phyloP scores from a whole-genome alignment of 352 stramenopile genomes.

The Paralagenidium karlingii region DNA sequence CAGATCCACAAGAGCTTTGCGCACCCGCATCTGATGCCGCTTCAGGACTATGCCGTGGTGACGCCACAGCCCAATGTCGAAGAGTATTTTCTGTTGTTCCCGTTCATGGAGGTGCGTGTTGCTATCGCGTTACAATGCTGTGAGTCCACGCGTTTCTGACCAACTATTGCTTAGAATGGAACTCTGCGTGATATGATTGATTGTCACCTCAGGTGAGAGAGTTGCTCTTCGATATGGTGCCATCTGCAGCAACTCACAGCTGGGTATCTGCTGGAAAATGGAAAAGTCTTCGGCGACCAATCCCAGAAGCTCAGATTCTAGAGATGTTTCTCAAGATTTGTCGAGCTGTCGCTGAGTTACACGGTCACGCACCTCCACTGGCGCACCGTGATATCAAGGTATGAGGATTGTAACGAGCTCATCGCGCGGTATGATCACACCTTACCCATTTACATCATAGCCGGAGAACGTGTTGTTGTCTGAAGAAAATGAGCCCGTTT shows the following conservation, averaged over 20 bases:
- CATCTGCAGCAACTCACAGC: too few species aligned
- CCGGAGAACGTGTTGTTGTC: slow-evolving; percentile 82
- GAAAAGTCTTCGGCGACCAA: slow-evolving; percentile 21
- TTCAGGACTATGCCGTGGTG: slow-evolving; percentile 62
- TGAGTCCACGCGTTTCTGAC: background rate
- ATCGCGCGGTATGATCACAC: background rate
- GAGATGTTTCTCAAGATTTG: slow-evolving; percentile 79
- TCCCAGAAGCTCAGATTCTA: slow-evolving; percentile 55
- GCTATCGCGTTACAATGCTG: too few species aligned
- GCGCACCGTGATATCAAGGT: slow-evolving; percentile 84
- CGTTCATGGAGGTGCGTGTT: slow-evolving; percentile 53
- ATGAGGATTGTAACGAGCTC: background rate
- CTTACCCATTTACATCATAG: slow-evolving; percentile 9
- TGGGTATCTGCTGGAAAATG: slow-evolving; percentile 7
- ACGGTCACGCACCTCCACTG: slow-evolving; percentile 51
- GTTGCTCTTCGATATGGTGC: too few species aligned
- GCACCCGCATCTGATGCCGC: slow-evolving; percentile 77
- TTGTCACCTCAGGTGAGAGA: slow-evolving; percentile 31
- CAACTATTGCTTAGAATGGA: slow-evolving; percentile 30
- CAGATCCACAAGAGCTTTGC: slow-evolving; percentile 54
- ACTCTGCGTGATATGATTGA: slow-evolving; percentile 81
- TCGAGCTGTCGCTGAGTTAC: slow-evolving; percentile 60
- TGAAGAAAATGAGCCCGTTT: slow-evolving; percentile 56
- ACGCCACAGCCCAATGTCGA: slow-evolving; percentile 22
- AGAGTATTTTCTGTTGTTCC: slow-evolving; percentile 81